Evolutionary conservation across 176 grass and related monocot species (phyloP).

Genomic region (Poa pratensis): DNA sequence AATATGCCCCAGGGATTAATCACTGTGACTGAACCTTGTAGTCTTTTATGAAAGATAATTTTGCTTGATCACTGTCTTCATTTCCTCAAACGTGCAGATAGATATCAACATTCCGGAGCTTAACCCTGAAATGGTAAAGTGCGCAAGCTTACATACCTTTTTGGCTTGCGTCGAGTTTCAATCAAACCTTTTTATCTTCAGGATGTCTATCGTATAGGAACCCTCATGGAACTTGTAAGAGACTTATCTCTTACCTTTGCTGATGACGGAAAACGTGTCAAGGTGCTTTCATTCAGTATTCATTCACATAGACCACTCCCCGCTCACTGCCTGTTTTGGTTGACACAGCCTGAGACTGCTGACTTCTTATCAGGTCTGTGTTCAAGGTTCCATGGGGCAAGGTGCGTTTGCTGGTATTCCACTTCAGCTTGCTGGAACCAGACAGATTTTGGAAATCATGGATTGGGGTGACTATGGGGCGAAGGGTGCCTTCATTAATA

Average conservation of each 20-base stretch:
- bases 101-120: conserved; percentile 98
- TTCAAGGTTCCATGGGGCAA: conserved; percentile 99
- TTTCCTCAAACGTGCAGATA: conserved; percentile 59
- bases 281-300: conserved; percentile 56
- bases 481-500: conserved; percentile 78
- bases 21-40: conserved; percentile 1
- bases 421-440: conserved; percentile 90
- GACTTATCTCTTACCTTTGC: conserved; percentile 91
- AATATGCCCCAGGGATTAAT: conserved; percentile 31
- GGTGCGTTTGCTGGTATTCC: conserved; percentile 95
- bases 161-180: conserved; percentile 19
- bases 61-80: conserved; percentile 19
- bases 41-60: conserved; percentile 17
- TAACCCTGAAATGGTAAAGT: conserved; percentile 96
- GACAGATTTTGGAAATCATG: conserved; percentile 97
- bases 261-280: conserved; percentile 90
- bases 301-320: conserved; percentile 1
- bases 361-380: conserved; percentile 72
- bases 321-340: neutral
- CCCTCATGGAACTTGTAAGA: conserved; percentile 96
- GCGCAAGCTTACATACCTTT: conserved; percentile 31
- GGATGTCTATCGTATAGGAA: conserved; percentile 99
- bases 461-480: conserved; percentile 95
- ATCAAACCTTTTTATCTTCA: conserved; percentile 41
- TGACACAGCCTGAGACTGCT: conserved; percentile 15